Conservation (phyloP, 345 rosid genomes). For the Syzygium aqueum region DNA sequence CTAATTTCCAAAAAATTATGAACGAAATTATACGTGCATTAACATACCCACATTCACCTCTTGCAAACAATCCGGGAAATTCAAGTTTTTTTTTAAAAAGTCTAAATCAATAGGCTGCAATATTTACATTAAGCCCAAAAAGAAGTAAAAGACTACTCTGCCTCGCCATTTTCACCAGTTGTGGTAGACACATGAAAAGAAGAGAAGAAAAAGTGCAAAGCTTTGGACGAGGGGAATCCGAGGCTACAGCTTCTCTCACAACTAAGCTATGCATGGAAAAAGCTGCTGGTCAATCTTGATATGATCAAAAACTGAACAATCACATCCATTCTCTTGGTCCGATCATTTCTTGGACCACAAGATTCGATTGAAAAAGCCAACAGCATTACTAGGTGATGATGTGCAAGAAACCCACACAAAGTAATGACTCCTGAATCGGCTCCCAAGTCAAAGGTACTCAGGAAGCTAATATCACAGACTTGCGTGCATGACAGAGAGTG, state of each 20-base stretch:
- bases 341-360: background rate
- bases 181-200: background rate
- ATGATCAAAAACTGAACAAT: background rate
- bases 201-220: background rate
- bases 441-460: background rate
- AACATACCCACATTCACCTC: background rate
- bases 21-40: background rate
- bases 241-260: background rate
- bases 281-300: background rate
- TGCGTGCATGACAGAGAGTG: background rate
- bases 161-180: background rate
- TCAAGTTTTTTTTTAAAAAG: background rate
- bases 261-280: background rate
- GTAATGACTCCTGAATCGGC: background rate
- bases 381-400: background rate
- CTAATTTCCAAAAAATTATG: background rate
- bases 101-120: background rate
- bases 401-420: background rate
- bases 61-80: background rate
- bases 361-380: background rate
- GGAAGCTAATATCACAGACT: background rate
- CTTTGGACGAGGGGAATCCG: background rate
- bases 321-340: background rate
- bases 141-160: background rate
- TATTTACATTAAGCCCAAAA: background rate